Evolutionary conservation across 345 rosid species (phyloP), one percentile per base, ranked within the genome.

Genomic region (Cardamine occulta): DNA sequence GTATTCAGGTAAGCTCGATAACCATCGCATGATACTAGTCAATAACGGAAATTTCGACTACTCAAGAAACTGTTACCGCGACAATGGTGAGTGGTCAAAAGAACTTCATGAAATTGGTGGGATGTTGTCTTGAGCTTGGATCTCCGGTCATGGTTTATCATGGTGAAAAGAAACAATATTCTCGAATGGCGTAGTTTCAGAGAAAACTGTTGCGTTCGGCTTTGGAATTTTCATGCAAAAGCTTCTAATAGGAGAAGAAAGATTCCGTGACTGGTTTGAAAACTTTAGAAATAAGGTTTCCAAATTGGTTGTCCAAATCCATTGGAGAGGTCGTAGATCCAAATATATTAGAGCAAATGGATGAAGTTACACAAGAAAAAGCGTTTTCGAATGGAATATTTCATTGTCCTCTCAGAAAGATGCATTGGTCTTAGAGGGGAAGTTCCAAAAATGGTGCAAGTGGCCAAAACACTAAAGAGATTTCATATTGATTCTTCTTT

Each of bases 381-480:
- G 63, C 63, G 5, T 68, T 17, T 17, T 18, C 42, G 5, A 28
- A 55, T 69, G 19, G 40, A 69, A 55, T 28, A 24, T 68, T 68
- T 68, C 3, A 6, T 56, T 56, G 31, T 55, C 1, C 73, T 69
- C 40, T 42, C 63, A 4, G 54, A 69, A 40, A 56, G 73, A 56
- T 69, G 73, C 28, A 42, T 69, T 8, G 42, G 63, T 56, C 42
- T 42, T 69, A 42, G 73, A 40, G 54, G 73, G 19, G 42, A 69
- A 28, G 63, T 55, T 26, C 63, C 54, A 17, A 56, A 69, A 42
- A 28, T 69, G 64, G 73, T 69, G 29, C 19, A 55, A 55, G 63
- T 69, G 2, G 54, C 63, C 29, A 69, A 17, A 5, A 18, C 28
- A 17, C 63, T 55, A 2, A 68, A 55, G 1, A 17, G 1, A 11